Base-by-base conservation (phyloP, 2,329 filamentous ascomycete genomes). In the Microcera coccophila region DNA sequence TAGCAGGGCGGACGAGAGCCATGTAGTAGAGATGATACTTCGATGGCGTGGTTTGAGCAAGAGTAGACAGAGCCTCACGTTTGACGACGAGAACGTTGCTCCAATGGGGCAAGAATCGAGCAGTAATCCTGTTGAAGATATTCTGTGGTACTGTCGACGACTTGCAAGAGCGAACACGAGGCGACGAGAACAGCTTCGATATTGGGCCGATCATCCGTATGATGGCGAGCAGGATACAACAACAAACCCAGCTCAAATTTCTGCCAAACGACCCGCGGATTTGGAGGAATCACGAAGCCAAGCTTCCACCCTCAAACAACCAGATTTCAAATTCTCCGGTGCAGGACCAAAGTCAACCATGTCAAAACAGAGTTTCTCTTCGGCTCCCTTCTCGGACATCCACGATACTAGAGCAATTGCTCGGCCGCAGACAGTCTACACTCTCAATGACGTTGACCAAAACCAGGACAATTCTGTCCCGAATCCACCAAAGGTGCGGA, bases 91-190 rank as follows among this genome's bases (percentile, higher is more conserved):
- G 24, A 14, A 28, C 24, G 24, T 14, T 28, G 24, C 24, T 28
- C 14, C 24, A 28, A 14, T 28, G 9, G 24, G 24, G 14, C 24
- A 28, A 28, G 24, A 14, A 14, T 14, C 14, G 9, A 14, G 9
- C 9, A 28, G 9, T 28, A 14, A 28, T 9, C 9, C 9, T 28
- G 24, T 28, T 28, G 24, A 28, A 9, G 24, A 28, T 14, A 28
- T 28, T 18, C 4, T 32, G 10, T 42, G 40, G 40, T 36, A 34
- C 22, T 39, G 36, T 21, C 36, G 20, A 18, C 37, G 32, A 22
- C 42, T 44, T 18, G 22, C 42, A 35, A 44, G 19, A 29, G 42
- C 42, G 19, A 44, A 44, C 32, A 44, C 32, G 15, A 31, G 37
- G 15, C 37, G 42, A 2, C 22, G 42, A 36, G 42, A 44, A 15